Conservation (phyloP, 2,329 filamentous ascomycete genomes). For the Cylindrodendrum hubeiense region DNA sequence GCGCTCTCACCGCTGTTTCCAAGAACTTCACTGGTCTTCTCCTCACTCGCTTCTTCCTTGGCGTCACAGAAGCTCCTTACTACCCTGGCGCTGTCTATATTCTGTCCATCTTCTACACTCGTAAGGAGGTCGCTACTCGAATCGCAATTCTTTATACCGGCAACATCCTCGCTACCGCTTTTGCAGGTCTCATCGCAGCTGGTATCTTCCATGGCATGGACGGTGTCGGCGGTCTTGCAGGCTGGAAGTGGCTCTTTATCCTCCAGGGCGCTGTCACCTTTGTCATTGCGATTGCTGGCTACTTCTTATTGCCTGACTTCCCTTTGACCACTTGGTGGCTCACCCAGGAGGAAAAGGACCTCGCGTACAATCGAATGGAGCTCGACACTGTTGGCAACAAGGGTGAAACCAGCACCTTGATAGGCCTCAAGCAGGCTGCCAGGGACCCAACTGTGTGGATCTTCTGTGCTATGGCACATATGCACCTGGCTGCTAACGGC, state of each 20-base stretch:
- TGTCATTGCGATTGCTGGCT: conserved; percentile 42
- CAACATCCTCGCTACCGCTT: conserved; percentile 51
- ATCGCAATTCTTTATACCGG: conserved; percentile 60
- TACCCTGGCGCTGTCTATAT: conserved; percentile 54
- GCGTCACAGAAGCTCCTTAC: conserved; percentile 57
- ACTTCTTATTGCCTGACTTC: conserved; percentile 50
- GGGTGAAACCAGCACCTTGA: conserved; percentile 54
- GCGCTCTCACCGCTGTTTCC: conserved; percentile 59
- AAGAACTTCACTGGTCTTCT: conserved; percentile 63
- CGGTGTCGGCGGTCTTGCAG: conserved; percentile 40
- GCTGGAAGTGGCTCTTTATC: conserved; percentile 68
- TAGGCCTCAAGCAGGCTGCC: conserved; percentile 58
- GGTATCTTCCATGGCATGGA: conserved; percentile 54
- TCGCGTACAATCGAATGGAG: conserved; percentile 56
- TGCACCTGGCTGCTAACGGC: conserved; percentile 62
- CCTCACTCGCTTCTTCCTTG: conserved; percentile 57
- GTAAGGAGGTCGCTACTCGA: conserved; percentile 58
- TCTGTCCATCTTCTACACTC: conserved; percentile 67
- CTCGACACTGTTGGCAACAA: conserved; percentile 60
- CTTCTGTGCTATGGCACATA: conserved; percentile 64
- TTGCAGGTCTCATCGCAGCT: conserved; percentile 59
- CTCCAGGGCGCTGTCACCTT: conserved; percentile 68
- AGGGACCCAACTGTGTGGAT: conserved; percentile 62
- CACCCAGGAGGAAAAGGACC: conserved; percentile 57
- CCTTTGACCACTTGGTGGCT: conserved; percentile 58